Evolutionary conservation across 371 early-diverging fungal genomes (phyloP), one percentile per base, ranked within the genome.

Genomic region (Haplosporangium sp.): DNA sequence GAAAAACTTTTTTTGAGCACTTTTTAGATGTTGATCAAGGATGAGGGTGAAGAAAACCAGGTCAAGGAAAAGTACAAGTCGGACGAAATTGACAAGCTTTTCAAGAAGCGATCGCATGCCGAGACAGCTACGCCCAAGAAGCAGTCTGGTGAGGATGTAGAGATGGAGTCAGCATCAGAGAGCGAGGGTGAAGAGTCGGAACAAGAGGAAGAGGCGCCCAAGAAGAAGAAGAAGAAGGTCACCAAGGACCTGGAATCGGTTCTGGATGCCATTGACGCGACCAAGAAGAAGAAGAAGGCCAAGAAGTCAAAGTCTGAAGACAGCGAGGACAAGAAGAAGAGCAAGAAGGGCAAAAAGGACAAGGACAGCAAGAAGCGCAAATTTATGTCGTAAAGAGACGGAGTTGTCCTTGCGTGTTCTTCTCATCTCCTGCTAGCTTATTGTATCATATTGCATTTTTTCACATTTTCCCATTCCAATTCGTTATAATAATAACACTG

Each of bases 61-160:
- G 68, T 42, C 46, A 73, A 58, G 55, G 81, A 80, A 50, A 60
- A 62, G 55, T 77, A 81, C 63, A 81, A 82, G 48, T 66, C 71
- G 60, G 80, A 84, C 62, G 86, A 84, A 73, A 84, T 85, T 59
- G 85, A 85, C 69, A 73, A 81, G 63, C 56, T 85, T 59, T 85
- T 86, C 73, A 81, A 84, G 75, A 81, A 81, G 73, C 67, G 71
- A 18, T 58, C 62, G n/a, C 69, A 66, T 21, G 47, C 37, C 18
- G 70, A 82, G 40, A 29, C 38, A n/a, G 48, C 64, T 18, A 29
- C 47, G 0, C 37, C 55, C 54, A 57, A 62, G 63, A 58, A 60
- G 59, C 52, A 47, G 9, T 37, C 29, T 37, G 43, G 20, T 29
- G 59, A 59, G 8, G 65, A 65, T 57, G 68, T 60, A 5, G 65